phyloP scores from a whole-genome alignment of 2,329 filamentous ascomycete species.

The Penicillium sp. region DNA sequence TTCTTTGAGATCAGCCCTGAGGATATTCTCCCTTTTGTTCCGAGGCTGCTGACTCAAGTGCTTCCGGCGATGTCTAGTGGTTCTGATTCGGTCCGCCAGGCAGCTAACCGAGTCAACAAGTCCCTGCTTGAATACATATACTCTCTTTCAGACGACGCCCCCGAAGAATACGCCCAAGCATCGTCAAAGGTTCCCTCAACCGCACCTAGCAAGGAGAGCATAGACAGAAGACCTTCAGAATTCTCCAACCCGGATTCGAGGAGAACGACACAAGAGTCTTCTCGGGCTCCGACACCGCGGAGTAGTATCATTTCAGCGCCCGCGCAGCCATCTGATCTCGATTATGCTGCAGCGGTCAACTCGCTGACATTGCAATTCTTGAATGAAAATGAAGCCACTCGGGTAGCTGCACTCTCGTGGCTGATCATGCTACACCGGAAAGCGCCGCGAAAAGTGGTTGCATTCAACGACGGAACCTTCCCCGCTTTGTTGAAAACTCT shows the following conservation, averaged over 20 bases:
- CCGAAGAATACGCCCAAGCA: constrained; percentile 45
- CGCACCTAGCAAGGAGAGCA: constrained; percentile 42
- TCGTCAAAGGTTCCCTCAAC: constrained; percentile 47
- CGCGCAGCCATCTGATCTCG: constrained; percentile 67
- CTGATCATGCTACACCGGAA: constrained; percentile 97
- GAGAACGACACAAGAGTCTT: constrained; percentile 36
- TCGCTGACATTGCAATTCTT: constrained; percentile 91
- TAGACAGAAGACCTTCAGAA: constrained; percentile 43
- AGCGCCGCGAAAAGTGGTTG: constrained; percentile 87
- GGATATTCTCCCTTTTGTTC: constrained; percentile 93
- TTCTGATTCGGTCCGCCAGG: constrained; percentile 84
- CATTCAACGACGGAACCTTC: constrained; percentile 96
- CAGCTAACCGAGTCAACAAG: constrained; percentile 85
- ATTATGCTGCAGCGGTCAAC: constrained; percentile 92
- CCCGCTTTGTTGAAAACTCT: constrained; percentile 93
- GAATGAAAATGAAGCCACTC: constrained; percentile 94
- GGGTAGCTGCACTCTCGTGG: constrained; percentile 92
- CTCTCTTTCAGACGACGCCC: constrained; percentile 74
- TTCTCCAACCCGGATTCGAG: constrained; percentile 33
- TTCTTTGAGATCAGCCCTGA: constrained; percentile 98
- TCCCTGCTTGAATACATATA: constrained; percentile 94
- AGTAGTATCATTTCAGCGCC: constrained; percentile 52
- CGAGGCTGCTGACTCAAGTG: constrained; percentile 86
- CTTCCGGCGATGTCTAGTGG: constrained; percentile 92
- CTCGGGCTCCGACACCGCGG: constrained; percentile 49